These are phyloP conservation scores for Prototheca wickerhamii DNA, from an alignment of 163 green algal species.

Conservation along the genomic window DNA sequence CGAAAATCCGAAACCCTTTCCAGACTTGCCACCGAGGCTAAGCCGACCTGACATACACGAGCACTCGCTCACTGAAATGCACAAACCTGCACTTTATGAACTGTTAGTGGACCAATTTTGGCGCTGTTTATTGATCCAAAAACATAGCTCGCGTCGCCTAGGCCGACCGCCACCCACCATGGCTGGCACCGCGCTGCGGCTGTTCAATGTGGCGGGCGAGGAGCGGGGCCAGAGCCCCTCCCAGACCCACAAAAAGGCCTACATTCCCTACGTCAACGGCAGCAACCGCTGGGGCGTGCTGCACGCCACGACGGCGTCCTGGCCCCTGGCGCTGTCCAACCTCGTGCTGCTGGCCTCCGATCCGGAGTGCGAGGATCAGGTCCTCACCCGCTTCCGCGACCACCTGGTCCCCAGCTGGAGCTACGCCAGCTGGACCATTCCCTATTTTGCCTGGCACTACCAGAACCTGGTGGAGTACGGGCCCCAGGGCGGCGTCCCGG, in stretches of 20 bases:
- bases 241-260: background rate
- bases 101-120: too few relatives aligned
- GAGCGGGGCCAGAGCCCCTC: background rate
- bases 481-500: constrained; percentile 3
- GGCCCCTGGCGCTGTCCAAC: background rate
- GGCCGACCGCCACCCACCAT: background rate
- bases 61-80: too few relatives aligned
- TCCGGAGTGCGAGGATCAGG: background rate
- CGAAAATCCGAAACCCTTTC: too few relatives aligned
- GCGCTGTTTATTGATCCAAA: background rate
- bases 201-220: background rate
- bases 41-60: too few relatives aligned
- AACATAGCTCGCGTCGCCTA: background rate
- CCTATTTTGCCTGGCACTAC: constrained; percentile 4
- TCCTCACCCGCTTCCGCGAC: background rate
- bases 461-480: constrained; percentile 4
- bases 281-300: background rate
- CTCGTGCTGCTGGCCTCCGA: background rate
- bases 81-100: too few relatives aligned
- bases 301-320: background rate
- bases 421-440: background rate
- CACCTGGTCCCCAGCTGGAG: background rate
- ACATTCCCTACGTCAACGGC: background rate
- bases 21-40: too few relatives aligned
- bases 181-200: background rate